Conservation (phyloP, 2,329 filamentous ascomycete species). For the Penicillium verrucosum region DNA sequence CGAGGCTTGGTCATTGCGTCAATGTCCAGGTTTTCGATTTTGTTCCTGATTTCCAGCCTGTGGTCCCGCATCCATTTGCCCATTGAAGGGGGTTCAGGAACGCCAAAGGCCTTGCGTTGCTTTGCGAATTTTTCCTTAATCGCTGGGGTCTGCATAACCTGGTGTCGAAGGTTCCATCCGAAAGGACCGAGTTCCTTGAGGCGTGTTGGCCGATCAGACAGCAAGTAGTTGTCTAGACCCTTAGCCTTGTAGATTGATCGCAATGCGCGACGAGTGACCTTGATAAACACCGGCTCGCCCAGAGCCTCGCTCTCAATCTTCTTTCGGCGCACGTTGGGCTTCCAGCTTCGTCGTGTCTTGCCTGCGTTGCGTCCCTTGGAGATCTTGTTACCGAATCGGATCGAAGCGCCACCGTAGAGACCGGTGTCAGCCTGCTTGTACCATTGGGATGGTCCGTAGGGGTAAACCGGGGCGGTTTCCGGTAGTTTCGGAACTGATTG, state of each 20-base stretch:
- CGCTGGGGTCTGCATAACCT: constrained; percentile 73
- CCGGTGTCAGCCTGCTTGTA: constrained; percentile 49
- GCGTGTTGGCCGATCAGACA: constrained; percentile 72
- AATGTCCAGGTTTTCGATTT: constrained; percentile 38
- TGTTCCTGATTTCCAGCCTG: constrained; percentile 36
- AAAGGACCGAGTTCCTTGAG: constrained; percentile 83
- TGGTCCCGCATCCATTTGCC: constrained; percentile 41
- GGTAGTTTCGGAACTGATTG: constrained; percentile 36
- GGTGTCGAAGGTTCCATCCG: constrained; percentile 87
- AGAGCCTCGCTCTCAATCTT: constrained; percentile 47
- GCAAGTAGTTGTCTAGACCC: constrained; percentile 85
- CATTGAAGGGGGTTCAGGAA: constrained; percentile 53
- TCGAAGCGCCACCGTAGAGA: constrained; percentile 46
- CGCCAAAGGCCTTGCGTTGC: constrained; percentile 63
- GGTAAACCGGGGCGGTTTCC: constrained; percentile 45
- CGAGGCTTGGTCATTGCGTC: constrained; percentile 34
- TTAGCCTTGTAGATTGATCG: constrained; percentile 74
- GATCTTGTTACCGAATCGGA: constrained; percentile 52
- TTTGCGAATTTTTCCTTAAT: constrained; percentile 64
- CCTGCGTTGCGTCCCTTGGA: constrained; percentile 49
- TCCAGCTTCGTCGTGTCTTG: constrained; percentile 49
- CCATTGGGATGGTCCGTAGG: constrained; percentile 42
- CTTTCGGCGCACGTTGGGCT: constrained; percentile 49
- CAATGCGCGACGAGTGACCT: constrained; percentile 46
- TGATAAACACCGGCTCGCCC: constrained; percentile 43